phyloP scores from a whole-genome alignment of 352 stramenopile genomes.

The Phytophthora aleatoria region DNA sequence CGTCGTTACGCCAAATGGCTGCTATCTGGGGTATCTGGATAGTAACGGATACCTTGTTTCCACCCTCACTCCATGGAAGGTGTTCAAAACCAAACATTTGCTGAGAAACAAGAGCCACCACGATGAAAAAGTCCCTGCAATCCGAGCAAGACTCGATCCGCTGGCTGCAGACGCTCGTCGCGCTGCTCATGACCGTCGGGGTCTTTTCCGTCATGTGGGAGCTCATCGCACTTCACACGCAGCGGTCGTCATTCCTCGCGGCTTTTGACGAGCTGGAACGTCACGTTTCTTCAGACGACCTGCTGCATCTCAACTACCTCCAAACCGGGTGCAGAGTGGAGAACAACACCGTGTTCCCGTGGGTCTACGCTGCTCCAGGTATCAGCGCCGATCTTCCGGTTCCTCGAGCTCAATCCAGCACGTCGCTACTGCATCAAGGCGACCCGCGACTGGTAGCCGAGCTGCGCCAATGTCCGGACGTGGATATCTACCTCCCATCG shows the following conservation, averaged over 20 bases:
- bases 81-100: neutral
- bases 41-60: neutral
- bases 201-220: slow-evolving; percentile 29
- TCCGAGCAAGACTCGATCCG: slow-evolving; percentile 16
- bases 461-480: slow-evolving; percentile 52
- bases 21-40: neutral
- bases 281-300: slow-evolving; percentile 35
- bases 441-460: slow-evolving; percentile 50
- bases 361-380: slow-evolving; percentile 24
- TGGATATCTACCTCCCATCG: slow-evolving; percentile 66
- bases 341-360: slow-evolving; percentile 47
- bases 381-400: neutral
- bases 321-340: slow-evolving; percentile 38
- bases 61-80: neutral
- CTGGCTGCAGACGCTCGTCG: slow-evolving; percentile 24
- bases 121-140: slow-evolving; percentile 13
- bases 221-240: slow-evolving; percentile 17
- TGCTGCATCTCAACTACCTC: slow-evolving; percentile 42
- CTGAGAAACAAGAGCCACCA: neutral
- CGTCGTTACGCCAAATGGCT: neutral
- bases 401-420: slow-evolving; percentile 18
- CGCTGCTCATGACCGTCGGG: slow-evolving; percentile 20
- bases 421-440: slow-evolving; percentile 20
- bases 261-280: slow-evolving; percentile 11
- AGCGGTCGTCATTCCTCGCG: slow-evolving; percentile 21